Base-by-base conservation (phyloP, 257 asterid genomes). In the Fraxinus anomala region DNA sequence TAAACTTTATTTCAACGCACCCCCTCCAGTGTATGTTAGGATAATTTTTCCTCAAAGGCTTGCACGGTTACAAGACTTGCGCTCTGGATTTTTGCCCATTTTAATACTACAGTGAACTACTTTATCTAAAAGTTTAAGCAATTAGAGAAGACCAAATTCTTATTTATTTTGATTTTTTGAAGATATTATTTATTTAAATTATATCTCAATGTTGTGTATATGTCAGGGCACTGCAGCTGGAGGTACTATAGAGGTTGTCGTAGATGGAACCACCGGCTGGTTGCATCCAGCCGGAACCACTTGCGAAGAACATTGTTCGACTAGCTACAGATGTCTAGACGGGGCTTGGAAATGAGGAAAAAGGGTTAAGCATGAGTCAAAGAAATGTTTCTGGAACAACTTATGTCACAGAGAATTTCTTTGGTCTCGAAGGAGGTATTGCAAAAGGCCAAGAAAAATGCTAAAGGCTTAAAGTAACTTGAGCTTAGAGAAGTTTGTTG, bases 141-240 rank as follows among this genome's bases (percentile, higher is more conserved):
- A 6, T 39, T 39, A 39, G 44, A 39, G 1, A 30, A 30, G 31
- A 30, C 31, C 1, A 30, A 30, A 1, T 30, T 30, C 31, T 30
- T 30, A 30, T 30, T 30, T 30, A 30, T 30, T 30, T 30, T 30
- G 1, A 30, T 1, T 30, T 30, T 30, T 30, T 30, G 40, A 36
- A 36, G 40, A 36, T 7, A 36, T 7, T 5, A 36, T 36, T 36
- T 36, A 36, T 36, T 36, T 36, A 36, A 36, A 36, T 39, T 39
- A 39, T 39, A 39, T 39, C 47, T 39, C 12, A 39, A 39, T 11
- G 9, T 39, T 6, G 47, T 39, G 4, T 76, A 4, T 59, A 68
- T 76, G 66, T 75, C 72, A 95, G 99, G 99, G 99, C 17, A 95
- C 99, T 21, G 96, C 99, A 72, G 97, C 99, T 70, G 99, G 99